phyloP scores from a whole-genome alignment of 768 basidiomycete genomes.

The Suillus variegatus region DNA sequence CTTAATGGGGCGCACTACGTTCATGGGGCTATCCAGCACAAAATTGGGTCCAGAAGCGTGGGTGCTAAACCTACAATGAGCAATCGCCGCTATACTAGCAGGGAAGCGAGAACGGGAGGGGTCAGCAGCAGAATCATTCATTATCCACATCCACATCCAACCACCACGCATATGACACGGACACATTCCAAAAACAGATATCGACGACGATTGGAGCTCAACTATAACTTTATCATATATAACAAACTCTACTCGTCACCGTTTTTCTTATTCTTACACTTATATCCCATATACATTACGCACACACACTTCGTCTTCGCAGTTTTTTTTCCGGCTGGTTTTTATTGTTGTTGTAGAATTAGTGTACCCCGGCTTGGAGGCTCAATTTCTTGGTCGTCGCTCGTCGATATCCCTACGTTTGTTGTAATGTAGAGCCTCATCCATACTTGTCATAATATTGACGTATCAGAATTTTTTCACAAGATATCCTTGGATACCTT shows the following conservation, averaged over 20 bases:
- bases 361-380: not conserved
- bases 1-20: conserved; percentile 41
- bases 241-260: conserved; percentile 1
- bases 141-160: conserved; percentile 27
- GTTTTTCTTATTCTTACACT: conserved; percentile 6
- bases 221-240: conserved; percentile 4
- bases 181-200: conserved; percentile 13
- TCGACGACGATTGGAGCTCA: conserved; percentile 17
- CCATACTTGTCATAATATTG: conserved; percentile 2
- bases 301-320: not conserved
- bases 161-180: conserved; percentile 19
- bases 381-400: conserved; percentile 5
- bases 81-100: not conserved
- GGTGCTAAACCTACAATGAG: conserved; percentile 31
- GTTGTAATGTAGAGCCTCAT: conserved; percentile 6
- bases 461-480: not conserved
- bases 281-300: conserved; percentile 2
- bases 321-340: not conserved
- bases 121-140: conserved; percentile 12
- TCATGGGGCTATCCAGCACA: conserved; percentile 48
- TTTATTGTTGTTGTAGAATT: conserved; percentile 1
- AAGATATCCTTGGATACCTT: not conserved
- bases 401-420: conserved; percentile 2
- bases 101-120: not conserved
- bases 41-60: conserved; percentile 39